Percentiles rank a stretch among this genome's conserved stretches.
phyloP scores from a whole-genome alignment of 768 basidiomycete genomes.

The Favolaschia claudopus region DNA sequence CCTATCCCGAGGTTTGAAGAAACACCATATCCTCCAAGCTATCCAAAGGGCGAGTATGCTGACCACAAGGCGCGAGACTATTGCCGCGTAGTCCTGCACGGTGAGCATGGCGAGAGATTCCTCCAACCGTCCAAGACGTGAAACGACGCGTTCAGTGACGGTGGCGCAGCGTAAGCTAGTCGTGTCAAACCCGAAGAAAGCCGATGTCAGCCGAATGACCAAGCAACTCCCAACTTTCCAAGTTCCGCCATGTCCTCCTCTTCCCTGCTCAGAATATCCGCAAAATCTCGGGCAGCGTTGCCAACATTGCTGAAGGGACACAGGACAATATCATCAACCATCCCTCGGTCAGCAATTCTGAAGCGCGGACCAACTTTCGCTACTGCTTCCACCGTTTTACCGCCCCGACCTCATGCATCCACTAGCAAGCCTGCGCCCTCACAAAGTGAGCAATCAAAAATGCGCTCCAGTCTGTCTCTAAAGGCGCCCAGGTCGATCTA shows the following conservation, averaged over 20 bases:
- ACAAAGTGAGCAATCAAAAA: conserved; percentile 41
- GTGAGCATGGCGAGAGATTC: conserved; percentile 9
- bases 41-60: conserved; percentile 31
- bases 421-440: conserved; percentile 31
- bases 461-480: neutral
- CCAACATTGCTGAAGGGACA: neutral
- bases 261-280: conserved; percentile 7
- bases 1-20: conserved; percentile 44
- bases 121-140: too few species aligned
- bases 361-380: conserved; percentile 35
- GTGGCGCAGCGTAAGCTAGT: too few species aligned
- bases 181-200: too few species aligned
- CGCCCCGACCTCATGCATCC: conserved; percentile 26
- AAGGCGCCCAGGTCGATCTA: conserved; percentile 69
- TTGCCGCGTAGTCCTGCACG: conserved; percentile 22
- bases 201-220: neutral
- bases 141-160: too few species aligned
- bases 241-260: conserved; percentile 19
- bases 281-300: conserved; percentile 1
- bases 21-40: conserved; percentile 41
- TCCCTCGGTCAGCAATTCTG: conserved; percentile 18
- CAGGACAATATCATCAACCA: conserved; percentile 17
- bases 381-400: conserved; percentile 30
- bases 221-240: neutral
- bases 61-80: conserved; percentile 16